Evolutionary conservation across 768 basidiomycete genomes (phyloP).

Genomic region (Rhizopogon vinicolor): DNA sequence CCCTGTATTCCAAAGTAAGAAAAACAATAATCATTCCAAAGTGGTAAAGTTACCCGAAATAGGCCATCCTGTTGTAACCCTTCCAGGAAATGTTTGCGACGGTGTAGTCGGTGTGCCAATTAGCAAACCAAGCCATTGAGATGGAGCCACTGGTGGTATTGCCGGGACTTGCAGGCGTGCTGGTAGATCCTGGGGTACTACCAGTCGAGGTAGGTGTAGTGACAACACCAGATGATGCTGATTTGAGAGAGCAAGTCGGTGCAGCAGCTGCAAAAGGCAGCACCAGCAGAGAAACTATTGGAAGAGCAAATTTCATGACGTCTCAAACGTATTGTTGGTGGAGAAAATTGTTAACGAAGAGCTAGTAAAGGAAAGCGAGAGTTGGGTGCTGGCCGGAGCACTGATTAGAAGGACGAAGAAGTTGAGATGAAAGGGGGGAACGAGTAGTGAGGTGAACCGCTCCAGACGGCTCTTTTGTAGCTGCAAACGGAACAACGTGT

Average conservation of each 20-base stretch:
- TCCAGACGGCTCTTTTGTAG: too few species aligned
- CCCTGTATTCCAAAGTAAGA: background rate
- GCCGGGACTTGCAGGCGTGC: background rate
- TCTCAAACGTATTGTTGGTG: background rate
- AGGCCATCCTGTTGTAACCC: constrained; percentile 64
- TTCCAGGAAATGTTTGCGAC: constrained; percentile 57
- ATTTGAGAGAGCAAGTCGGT: constrained; percentile 19
- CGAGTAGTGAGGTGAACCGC: too few species aligned
- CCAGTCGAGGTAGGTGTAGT: constrained; percentile 1
- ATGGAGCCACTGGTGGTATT: constrained; percentile 25
- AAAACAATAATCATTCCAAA: background rate
- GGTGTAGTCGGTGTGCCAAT: constrained; percentile 52
- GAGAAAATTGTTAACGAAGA: background rate
- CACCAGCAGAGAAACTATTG: constrained; percentile 16
- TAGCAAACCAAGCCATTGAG: constrained; percentile 66
- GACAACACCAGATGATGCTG: background rate
- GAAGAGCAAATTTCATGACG: constrained; percentile 11
- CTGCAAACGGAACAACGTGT: too few species aligned
- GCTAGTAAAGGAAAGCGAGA: constrained; percentile 3
- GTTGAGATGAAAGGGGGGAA: too few species aligned
- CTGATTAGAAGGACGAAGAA: background rate
- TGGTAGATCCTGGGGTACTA: constrained; percentile 6
- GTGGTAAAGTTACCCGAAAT: constrained; percentile 43
- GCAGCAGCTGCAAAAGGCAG: constrained; percentile 25
- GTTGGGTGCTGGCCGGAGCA: constrained; percentile 5